These are phyloP conservation scores for Sordaria brevicollis DNA, from an alignment of 495 filamentous ascomycete species.

Conservation along the genomic window DNA sequence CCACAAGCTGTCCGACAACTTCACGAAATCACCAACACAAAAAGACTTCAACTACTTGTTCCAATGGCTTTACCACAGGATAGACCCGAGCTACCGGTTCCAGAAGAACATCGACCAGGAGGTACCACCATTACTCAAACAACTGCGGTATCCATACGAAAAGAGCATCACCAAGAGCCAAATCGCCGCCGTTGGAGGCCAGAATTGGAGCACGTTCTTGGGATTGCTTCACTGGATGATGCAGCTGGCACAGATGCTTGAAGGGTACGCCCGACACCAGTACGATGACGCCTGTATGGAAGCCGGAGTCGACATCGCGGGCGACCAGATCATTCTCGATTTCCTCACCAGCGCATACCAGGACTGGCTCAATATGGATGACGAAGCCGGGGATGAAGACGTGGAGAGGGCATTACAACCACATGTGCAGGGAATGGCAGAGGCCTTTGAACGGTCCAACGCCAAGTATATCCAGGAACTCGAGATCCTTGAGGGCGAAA, in stretches of 20 bases:
- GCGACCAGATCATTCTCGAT: conserved; percentile 85
- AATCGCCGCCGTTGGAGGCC: conserved; percentile 84
- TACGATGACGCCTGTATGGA: conserved; percentile 85
- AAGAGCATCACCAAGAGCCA: conserved; percentile 91
- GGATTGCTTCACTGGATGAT: conserved; percentile 98
- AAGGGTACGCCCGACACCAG: conserved; percentile 57
- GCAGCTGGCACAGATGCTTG: conserved; percentile 87
- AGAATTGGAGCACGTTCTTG: conserved; percentile 91
- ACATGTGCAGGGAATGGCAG: conserved; percentile 82
- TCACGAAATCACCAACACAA: conserved; percentile 84
- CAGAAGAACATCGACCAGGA: conserved; percentile 88
- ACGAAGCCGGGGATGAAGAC: conserved; percentile 76
- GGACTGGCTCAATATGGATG: conserved; percentile 82
- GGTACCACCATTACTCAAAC: conserved; percentile 81
- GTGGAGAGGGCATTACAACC: conserved; percentile 63
- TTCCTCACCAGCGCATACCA: conserved; percentile 83
- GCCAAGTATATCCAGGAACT: conserved; percentile 72
- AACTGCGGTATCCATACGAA: conserved; percentile 88
- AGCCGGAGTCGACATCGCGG: conserved; percentile 72
- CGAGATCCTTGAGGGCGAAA: conserved; percentile 72
- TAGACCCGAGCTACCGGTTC: conserved; percentile 87
- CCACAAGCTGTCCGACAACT: conserved; percentile 75
- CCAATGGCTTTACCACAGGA: conserved; percentile 91
- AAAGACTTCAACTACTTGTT: conserved; percentile 97
- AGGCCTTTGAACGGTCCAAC: conserved; percentile 76